phyloP scores from a whole-genome alignment of 495 filamentous ascomycete genomes.

The Astrocystis sublimbata region DNA sequence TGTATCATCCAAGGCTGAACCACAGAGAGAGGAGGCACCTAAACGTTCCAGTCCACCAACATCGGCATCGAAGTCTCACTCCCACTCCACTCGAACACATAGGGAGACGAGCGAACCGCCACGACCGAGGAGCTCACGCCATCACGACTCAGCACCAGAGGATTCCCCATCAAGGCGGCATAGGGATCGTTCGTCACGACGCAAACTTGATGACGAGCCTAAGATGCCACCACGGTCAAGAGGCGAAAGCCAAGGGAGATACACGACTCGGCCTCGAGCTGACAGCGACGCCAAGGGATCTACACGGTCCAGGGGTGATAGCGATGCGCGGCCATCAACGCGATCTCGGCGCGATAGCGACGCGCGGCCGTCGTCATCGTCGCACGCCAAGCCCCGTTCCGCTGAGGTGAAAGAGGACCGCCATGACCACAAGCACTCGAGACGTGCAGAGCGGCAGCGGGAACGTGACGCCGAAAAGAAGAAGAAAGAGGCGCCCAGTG shows the following conservation, averaged over 20 bases:
- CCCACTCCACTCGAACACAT: slow-evolving; percentile 6
- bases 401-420: background rate
- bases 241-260: slow-evolving; percentile 1
- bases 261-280: background rate
- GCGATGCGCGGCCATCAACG: background rate
- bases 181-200: slow-evolving; percentile 7
- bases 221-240: slow-evolving; percentile 1
- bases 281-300: slow-evolving; percentile 1
- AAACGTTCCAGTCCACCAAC: slow-evolving; percentile 42
- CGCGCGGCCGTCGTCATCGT: background rate
- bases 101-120: slow-evolving; percentile 15
- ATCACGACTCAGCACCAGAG: background rate
- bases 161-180: background rate
- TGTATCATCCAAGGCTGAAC: slow-evolving; percentile 7
- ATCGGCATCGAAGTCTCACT: slow-evolving; percentile 1
- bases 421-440: background rate
- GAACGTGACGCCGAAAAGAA: slow-evolving; percentile 10
- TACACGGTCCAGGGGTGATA: background rate
- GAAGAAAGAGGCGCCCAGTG: slow-evolving; percentile 8
- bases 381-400: background rate
- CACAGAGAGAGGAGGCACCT: slow-evolving; percentile 27
- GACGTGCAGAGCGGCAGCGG: slow-evolving; percentile 8
- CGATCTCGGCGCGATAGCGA: slow-evolving; percentile 1
- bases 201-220: background rate
- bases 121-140: slow-evolving; percentile 14